Evolutionary conservation across 768 basidiomycete genomes (phyloP).

Genomic region (Rhodotorula paludigena): DNA sequence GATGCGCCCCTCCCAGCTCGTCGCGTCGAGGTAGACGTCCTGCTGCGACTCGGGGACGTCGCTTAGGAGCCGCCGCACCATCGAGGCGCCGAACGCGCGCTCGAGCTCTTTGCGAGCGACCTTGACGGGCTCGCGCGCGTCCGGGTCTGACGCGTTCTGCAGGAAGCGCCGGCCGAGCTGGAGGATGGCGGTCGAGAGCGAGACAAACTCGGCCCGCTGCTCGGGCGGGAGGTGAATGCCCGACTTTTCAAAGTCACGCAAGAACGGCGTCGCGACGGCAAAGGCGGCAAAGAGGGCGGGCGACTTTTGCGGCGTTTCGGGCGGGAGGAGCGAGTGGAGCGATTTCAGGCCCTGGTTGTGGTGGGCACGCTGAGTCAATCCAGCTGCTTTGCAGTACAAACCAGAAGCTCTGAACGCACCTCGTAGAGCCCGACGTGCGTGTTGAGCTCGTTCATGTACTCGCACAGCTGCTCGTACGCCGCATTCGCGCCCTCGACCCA

Average conservation of each 20-base stretch:
- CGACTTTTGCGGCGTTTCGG: slow-evolving; percentile 32
- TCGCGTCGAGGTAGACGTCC: slow-evolving; percentile 64
- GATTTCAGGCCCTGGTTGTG: slow-evolving; percentile 43
- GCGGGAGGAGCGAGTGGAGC: slow-evolving; percentile 38
- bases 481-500: slow-evolving; percentile 82
- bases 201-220: slow-evolving; percentile 75
- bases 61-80: slow-evolving; percentile 37
- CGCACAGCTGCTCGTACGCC: slow-evolving; percentile 85
- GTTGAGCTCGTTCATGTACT: slow-evolving; percentile 96
- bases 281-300: slow-evolving; percentile 42
- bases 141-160: slow-evolving; percentile 41
- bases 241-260: slow-evolving; percentile 95
- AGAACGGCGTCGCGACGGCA: slow-evolving; percentile 80
- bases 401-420: slow-evolving; percentile 11
- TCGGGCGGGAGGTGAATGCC: slow-evolving; percentile 80
- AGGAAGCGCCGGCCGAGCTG: slow-evolving; percentile 81
- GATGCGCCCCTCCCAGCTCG: slow-evolving; percentile 85
- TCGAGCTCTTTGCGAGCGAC: slow-evolving; percentile 11
- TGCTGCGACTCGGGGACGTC: slow-evolving; percentile 7
- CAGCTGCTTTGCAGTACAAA: too few relatives aligned
- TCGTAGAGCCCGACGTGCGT: slow-evolving; percentile 70
- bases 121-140: slow-evolving; percentile 15
- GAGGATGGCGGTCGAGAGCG: slow-evolving; percentile 81
- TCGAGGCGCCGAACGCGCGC: slow-evolving; percentile 7
- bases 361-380: too few relatives aligned